Conservation (phyloP, 2,329 filamentous ascomycete species). For the Diaporthe sp. region DNA sequence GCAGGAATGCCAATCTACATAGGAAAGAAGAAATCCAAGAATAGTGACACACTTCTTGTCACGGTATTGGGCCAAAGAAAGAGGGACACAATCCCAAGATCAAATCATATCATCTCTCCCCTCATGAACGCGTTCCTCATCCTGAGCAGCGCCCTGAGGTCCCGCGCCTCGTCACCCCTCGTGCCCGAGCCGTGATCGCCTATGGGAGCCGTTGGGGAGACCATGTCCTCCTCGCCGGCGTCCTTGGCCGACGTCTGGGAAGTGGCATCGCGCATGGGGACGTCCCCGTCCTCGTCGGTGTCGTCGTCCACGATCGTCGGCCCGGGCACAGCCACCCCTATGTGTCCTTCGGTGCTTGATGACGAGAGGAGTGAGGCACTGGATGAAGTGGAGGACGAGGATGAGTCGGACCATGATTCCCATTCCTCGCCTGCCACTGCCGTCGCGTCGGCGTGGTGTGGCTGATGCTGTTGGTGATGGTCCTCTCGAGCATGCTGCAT, state of each 20-base stretch:
- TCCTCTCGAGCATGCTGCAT: too few species aligned
- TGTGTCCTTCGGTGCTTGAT: neutral
- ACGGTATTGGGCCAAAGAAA: too few species aligned
- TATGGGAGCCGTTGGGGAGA: neutral
- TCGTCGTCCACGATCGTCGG: neutral
- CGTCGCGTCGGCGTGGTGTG: neutral
- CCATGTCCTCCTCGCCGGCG: neutral
- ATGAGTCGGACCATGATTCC: conserved; percentile 15
- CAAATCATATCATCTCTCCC: conserved; percentile 23
- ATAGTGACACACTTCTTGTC: too few species aligned
- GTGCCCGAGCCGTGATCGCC: neutral
- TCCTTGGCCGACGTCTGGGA: neutral
- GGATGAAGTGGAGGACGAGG: neutral
- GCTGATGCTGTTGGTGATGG: too few species aligned
- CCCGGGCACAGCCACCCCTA: too few species aligned
- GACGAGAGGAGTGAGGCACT: neutral
- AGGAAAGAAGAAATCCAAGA: neutral
- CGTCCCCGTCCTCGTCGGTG: conserved; percentile 13
- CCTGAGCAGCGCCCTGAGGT: conserved; percentile 25
- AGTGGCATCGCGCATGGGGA: conserved; percentile 11
- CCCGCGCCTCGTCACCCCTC: neutral
- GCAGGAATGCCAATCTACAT: neutral
- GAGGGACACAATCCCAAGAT: too few species aligned
- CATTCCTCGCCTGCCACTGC: neutral
- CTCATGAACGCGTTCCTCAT: conserved; percentile 40